A percentile compares a stretch with the other conserved stretches of the same genome.
Evolutionary conservation across 23 red algal species (phyloP).

Genomic region (Gracilaria gracilis): DNA sequence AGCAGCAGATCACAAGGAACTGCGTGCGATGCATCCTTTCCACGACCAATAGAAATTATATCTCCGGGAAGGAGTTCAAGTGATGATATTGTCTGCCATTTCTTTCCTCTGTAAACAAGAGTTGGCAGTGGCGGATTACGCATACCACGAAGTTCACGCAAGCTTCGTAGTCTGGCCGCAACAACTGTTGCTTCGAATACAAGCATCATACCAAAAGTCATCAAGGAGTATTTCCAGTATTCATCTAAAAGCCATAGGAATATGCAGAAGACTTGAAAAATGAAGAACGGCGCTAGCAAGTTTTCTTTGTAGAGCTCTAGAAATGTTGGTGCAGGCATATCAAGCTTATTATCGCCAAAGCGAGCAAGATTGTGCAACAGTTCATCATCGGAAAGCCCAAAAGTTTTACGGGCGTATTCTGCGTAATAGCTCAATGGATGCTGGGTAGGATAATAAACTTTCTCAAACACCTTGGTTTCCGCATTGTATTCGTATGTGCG

Average conservation of each 20-base stretch:
- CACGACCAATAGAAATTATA: constrained; percentile 83
- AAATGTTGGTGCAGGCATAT: constrained; percentile 94
- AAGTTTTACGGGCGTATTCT: constrained; percentile 27
- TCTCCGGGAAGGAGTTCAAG: constrained; percentile 92
- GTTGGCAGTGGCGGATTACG: constrained; percentile 68
- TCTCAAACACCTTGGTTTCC: constrained; percentile 50
- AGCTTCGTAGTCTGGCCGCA: constrained; percentile 72
- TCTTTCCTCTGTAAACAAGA: constrained; percentile 74
- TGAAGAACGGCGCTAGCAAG: constrained; percentile 93
- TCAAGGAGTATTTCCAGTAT: constrained; percentile 91
- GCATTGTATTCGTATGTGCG: constrained; percentile 81
- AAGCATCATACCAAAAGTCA: constrained; percentile 97
- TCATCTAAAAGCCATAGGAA: constrained; percentile 95
- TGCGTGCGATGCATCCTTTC: constrained; percentile 65
- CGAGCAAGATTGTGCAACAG: constrained; percentile 34
- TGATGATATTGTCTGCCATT: constrained; percentile 80
- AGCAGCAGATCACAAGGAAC: constrained; percentile 95
- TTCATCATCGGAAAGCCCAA: constrained; percentile 70
- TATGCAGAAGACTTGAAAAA: constrained; percentile 98
- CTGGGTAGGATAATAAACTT: constrained; percentile 81
- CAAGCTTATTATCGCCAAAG: constrained; percentile 83
- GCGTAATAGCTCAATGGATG: constrained; percentile 59
- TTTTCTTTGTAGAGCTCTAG: constrained; percentile 92
- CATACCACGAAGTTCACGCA: constrained; percentile 97
- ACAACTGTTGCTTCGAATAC: constrained; percentile 95